Percentiles rank a stretch among this genome's conserved stretches.
These are phyloP conservation scores for Lycium barbarum DNA, from an alignment of 257 asterid species.

Conservation along the genomic window DNA sequence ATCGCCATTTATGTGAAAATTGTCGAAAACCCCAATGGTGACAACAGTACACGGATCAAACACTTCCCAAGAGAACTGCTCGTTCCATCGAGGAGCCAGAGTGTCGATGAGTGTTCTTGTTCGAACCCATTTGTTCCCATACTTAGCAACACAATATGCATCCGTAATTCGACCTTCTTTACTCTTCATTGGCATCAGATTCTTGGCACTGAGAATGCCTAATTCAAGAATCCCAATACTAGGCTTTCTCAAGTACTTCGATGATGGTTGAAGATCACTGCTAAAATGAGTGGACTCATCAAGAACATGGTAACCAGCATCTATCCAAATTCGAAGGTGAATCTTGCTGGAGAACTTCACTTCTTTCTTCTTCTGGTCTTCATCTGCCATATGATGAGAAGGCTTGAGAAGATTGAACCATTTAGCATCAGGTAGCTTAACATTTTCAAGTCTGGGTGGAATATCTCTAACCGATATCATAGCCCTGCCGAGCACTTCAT, in stretches of 20 bases:
- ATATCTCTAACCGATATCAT: conserved; percentile 62
- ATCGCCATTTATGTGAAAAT: conserved; percentile 74
- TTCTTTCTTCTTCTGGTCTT: conserved; percentile 69
- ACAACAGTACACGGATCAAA: conserved; percentile 84
- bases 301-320: conserved; percentile 87
- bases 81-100: conserved; percentile 84
- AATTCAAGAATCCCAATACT: conserved; percentile 86
- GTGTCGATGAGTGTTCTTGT: conserved; percentile 84
- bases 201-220: conserved; percentile 79
- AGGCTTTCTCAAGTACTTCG: conserved; percentile 65
- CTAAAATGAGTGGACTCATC: conserved; percentile 85
- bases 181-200: conserved; percentile 75
- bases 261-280: conserved; percentile 87
- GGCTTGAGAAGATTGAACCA: conserved; percentile 72
- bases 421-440: conserved; percentile 66
- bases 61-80: conserved; percentile 99
- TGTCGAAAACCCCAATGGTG: conserved; percentile 88
- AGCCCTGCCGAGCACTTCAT: conserved; percentile 64
- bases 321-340: conserved; percentile 66
- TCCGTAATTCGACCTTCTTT: conserved; percentile 80
- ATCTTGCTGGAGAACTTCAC: conserved; percentile 82
- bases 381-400: conserved; percentile 50
- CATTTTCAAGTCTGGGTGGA: conserved; percentile 50
- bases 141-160: conserved; percentile 92
- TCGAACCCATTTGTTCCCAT: conserved; percentile 96